A percentile compares a stretch with the other conserved stretches of the same genome.
Evolutionary conservation across 768 basidiomycete species (phyloP).

Genomic region (Termitomyces sp.): DNA sequence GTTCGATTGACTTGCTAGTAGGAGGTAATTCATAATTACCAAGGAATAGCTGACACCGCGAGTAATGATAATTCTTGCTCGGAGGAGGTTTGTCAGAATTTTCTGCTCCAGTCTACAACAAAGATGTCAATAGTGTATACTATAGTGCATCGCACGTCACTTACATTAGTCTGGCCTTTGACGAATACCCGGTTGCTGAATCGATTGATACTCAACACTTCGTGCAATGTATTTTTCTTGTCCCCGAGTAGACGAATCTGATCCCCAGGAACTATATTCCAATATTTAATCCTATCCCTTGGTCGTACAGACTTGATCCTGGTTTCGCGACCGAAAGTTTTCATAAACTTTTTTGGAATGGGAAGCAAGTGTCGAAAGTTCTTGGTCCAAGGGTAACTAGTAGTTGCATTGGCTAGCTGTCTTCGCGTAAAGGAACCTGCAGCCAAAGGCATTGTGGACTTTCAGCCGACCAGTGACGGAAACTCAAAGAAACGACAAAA

Average conservation of each 20-base stretch:
- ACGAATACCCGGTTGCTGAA: slow-evolving; percentile 65
- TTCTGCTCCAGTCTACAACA: slow-evolving; percentile 15
- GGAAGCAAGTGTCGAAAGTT: slow-evolving; percentile 62
- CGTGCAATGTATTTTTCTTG: slow-evolving; percentile 49
- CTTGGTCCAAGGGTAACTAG: slow-evolving; percentile 51
- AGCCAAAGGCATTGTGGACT: slow-evolving; percentile 22
- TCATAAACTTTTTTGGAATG: slow-evolving; percentile 50
- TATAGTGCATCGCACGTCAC: slow-evolving; percentile 2
- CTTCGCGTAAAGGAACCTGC: slow-evolving; percentile 25
- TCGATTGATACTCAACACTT: slow-evolving; percentile 71
- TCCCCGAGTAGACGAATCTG: slow-evolving; percentile 68
- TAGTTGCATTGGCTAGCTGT: slow-evolving; percentile 42
- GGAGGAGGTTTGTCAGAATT: slow-evolving; percentile 25
- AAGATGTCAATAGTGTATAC: not conserved
- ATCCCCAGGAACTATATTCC: slow-evolving; percentile 88
- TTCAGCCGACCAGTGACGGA: not conserved
- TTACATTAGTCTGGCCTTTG: slow-evolving; percentile 34
- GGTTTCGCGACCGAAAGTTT: slow-evolving; percentile 37
- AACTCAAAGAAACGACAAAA: not conserved
- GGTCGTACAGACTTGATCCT: slow-evolving; percentile 51
- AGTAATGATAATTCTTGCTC: slow-evolving; percentile 63
- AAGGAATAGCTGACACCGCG: slow-evolving; percentile 73
- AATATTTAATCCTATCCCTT: slow-evolving; percentile 72
- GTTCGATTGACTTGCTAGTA: slow-evolving; percentile 28
- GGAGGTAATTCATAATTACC: slow-evolving; percentile 59